phyloP scores from a whole-genome alignment of 805 yeast species.

The Metschnikowia corniflorae region DNA sequence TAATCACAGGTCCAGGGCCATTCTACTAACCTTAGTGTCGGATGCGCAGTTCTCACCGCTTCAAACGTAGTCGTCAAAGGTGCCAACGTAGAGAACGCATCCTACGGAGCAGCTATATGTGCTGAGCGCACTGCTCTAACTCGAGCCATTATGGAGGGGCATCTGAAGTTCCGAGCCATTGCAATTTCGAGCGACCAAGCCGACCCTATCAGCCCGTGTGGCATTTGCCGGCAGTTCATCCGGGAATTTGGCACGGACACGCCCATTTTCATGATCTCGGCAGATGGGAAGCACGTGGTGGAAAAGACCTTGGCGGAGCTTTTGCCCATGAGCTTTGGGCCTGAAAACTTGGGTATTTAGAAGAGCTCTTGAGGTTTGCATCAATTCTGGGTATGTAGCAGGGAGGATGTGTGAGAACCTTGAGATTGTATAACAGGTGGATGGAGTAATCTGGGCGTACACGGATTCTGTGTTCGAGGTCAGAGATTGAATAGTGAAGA shows the following conservation, averaged over 20 bases:
- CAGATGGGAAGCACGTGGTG: conserved; percentile 42
- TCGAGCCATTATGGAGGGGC: conserved; percentile 37
- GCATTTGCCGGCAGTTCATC: conserved; percentile 87
- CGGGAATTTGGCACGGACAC: conserved; percentile 68
- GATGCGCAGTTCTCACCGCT: conserved; percentile 63
- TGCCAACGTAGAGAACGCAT: conserved; percentile 91
- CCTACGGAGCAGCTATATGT: conserved; percentile 59
- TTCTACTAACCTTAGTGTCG: conserved; percentile 45
- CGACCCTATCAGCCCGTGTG: conserved; percentile 80
- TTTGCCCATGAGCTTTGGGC: conserved; percentile 85
- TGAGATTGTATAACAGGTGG: no score
- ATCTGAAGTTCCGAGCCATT: conserved; percentile 48
- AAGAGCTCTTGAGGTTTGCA: no score
- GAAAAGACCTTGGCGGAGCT: conserved; percentile 56
- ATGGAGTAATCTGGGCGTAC: no score
- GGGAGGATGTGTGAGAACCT: no score
- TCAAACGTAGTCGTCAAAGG: conserved; percentile 56
- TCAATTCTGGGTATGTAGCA: no score
- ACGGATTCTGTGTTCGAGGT: no score
- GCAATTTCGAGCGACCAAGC: conserved; percentile 62
- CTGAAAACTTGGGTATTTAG: conserved; percentile 44
- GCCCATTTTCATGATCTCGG: conserved; percentile 68
- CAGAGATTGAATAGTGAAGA: no score
- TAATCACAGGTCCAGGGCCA: no score
- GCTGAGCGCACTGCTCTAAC: conserved; percentile 39